phyloP scores from a whole-genome alignment of 164 flowering plant genomes.

The Warburgia ugandensis region DNA sequence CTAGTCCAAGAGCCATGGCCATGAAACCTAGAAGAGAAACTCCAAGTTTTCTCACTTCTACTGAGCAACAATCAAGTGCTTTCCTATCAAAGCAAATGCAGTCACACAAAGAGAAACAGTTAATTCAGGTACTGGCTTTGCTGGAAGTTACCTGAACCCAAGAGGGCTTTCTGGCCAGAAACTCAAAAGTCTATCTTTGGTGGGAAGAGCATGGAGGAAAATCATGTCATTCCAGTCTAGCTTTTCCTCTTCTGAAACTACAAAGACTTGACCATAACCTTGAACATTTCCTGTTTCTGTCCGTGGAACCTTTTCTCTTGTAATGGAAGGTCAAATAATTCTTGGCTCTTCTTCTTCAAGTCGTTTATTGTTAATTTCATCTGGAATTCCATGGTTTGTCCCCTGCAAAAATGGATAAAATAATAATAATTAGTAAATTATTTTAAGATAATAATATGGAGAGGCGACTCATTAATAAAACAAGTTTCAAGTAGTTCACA shows the following conservation, averaged over 20 bases:
- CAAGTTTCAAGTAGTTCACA: no score
- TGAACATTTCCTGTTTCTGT: conserved; percentile 5
- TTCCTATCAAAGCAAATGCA: not conserved
- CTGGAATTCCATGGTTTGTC: conserved; percentile 5
- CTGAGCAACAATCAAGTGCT: not conserved
- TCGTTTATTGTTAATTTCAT: not conserved
- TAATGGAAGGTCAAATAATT: conserved; percentile 4
- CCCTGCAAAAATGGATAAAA: not conserved
- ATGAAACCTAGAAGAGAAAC: conserved; percentile 7
- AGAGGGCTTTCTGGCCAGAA: conserved; percentile 8
- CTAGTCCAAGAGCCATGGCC: conserved; percentile 1
- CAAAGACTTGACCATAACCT: conserved; percentile 13
- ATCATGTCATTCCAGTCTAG: conserved; percentile 11
- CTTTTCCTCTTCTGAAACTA: not conserved
- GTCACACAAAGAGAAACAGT: not conserved
- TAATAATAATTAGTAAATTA: no score
- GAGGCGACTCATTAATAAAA: no score
- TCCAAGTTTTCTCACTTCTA: conserved; percentile 4
- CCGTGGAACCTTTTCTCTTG: conserved; percentile 2
- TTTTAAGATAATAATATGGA: no score
- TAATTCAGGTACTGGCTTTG: not conserved
- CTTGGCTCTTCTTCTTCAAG: conserved; percentile 1
- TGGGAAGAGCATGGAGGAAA: conserved; percentile 4
- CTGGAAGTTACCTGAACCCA: conserved; percentile 4
- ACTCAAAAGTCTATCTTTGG: not conserved